Base-by-base conservation (phyloP, 2,329 filamentous ascomycete species). In the Leptographium wingfieldii region DNA sequence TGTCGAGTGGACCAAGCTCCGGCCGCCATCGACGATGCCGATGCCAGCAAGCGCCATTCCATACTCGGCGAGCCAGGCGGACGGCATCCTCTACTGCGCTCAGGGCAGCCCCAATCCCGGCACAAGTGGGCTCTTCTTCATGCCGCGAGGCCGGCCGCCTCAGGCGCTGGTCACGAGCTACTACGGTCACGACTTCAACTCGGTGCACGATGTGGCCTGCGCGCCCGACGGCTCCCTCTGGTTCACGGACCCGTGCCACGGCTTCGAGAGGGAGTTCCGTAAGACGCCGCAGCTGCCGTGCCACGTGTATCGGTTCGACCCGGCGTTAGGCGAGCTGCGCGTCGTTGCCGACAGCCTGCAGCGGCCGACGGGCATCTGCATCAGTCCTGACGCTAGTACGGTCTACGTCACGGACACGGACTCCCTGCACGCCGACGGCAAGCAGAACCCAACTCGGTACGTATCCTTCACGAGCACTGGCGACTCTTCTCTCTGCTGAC, bases 1-100 rank as follows among this genome's bases (percentile, higher is more conserved):
- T 1, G 67, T 72, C 0, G 69, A 71, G 31, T 77, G 74, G 74
- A 63, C 67, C 57, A 77, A 77, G 60, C 67, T 77, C 3, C 70
- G 74, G 0, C 70, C 76, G 0, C 77, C 77, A 0, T 60, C 69
- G 0, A 68, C 63, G 12, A 76, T 80, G 67, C 65, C 73, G 12
- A 77, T 77, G 73, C 77, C 76, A 2, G 90, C 92, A 67, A 87
- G 87, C 29, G 81, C 80, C 19, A 64, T 79, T 5, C 79, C 83
- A 64, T 78, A 82, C 62, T 7, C 51, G 10, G n/a, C 5, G 7
- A 40, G 12, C n/a, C 27, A 53, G n/a, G 14, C 22, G 31, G 25
- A 11, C 25, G 66, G 65, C 46, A 59, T 67, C 5, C 61, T 68
- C 4, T 69, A 67, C 56, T 67, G 66, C 58, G 65, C 66, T 2